Evolutionary conservation across 176 grass and related monocot genomes (phyloP), one percentile per base, ranked within the genome.

Genomic region (Ensete ventricosum): DNA sequence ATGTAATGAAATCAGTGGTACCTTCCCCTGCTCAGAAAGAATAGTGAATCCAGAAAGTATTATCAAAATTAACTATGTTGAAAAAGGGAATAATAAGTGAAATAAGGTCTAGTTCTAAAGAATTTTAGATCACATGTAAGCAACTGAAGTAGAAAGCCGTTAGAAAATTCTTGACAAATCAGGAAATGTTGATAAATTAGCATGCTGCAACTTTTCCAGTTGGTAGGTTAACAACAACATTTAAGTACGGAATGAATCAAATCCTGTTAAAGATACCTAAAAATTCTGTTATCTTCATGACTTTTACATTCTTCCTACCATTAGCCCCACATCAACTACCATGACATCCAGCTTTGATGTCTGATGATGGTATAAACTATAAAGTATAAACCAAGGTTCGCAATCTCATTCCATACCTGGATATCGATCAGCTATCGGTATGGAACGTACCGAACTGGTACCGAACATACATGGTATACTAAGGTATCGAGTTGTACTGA

Each of bases 1-100:
- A 76, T 93, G 87, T 62, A 93, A 79, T 8, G 95, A 93, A 55
- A 93, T 89, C 52, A 98, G 88, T 8, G 90, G 85, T 65, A 98
- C 90, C 58, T 82, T 87, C n/a, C 95, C 95, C 69, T 93, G 82
- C 62, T 79, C 51, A 80, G 55, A 29, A 70, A 23, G 48, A 50
- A 70, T 77, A 72, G 55, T 54, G 60, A 49, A 57, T 25, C 2
- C 48, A 62, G 9, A 63, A 52, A 62, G 17, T 52, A 11, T 14
- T 14, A 55, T 11, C 16, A 14, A 11, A 14, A 65, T 12, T 26
- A 53, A 14, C 3, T 1, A 9, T 21, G 20, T 22, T 21, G 22
- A 53, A 10, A 14, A 22, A 65, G 13, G 23, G 14, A 50, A 50
- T 10, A 50, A 26, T 49, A 43, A 49, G 11, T 50, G 20, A 69